Evolutionary conservation across 1,284 basidiomycete species (phyloP), one percentile per base, ranked within the genome.

Genomic region (Athelia psychrophila): DNA sequence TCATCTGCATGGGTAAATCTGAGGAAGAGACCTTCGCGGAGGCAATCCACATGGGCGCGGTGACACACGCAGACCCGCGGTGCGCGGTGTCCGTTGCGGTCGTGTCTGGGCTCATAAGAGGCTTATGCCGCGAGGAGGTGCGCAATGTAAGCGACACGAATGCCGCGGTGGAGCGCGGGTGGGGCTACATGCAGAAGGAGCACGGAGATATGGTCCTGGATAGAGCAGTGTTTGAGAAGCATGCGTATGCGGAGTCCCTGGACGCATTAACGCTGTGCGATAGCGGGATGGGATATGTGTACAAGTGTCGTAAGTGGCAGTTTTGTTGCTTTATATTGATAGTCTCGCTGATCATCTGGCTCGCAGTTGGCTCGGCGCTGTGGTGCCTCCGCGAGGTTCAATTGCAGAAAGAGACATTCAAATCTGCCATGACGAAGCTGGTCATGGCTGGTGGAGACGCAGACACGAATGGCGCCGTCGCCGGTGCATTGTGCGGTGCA

Each of bases 381-480:
- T 61, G 60, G 60, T 60, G 58, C 32, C 54, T 61, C 27, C 57
- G 60, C 2, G 53, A 47, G 15, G 56, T 57, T 10, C 49, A 58
- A 6, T 51, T 45, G 2, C 47, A 53, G 3, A 45, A 56, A 38
- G 55, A 59, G 30, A 58, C 58, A n/a, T 61, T 61, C 52, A 52
- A 56, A 45, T 55, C 60, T 1, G 56, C 56, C 13, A 61, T 61
- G 54, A 56, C 52, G 6, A 46, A 49, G 44, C 54, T 61, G 20
- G 53, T 61, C 23, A 58, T 61, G 60, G 50, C n/a, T 19, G 60
- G 56, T 22, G 60, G 60, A 6, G 60, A 61, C 33, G 58, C 60
- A 9, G 60, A 61, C 48, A 61, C 60, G 22, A 61, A 61, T 42
- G 60, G 58, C 13, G 58, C 60, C 0, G 58, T 61, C n/a, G 60